Evolutionary conservation across 768 basidiomycete genomes (phyloP).

Genomic region (Cytidiella melzeri): DNA sequence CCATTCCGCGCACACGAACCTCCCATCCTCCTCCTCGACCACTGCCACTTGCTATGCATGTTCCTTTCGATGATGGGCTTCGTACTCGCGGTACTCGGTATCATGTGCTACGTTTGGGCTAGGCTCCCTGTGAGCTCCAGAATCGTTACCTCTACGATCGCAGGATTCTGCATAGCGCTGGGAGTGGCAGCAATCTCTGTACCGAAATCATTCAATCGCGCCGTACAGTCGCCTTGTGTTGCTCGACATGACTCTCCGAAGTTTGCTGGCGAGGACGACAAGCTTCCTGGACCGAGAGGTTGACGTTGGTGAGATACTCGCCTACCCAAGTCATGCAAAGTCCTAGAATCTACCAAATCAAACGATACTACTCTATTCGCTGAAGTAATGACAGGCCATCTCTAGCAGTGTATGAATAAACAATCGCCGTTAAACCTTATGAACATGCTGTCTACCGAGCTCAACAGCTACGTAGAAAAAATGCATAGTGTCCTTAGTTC

Average conservation of each 20-base stretch:
- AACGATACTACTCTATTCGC: no score
- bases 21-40: constrained; percentile 41
- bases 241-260: neutral
- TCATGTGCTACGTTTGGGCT: constrained; percentile 48
- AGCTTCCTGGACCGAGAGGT: neutral
- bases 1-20: constrained; percentile 34
- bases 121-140: constrained; percentile 39
- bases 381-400: no score
- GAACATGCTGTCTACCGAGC: no score
- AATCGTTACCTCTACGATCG: constrained; percentile 35
- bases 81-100: constrained; percentile 41
- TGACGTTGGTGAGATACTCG: no score
- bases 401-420: no score
- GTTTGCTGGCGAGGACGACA: neutral
- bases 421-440: no score
- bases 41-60: constrained; percentile 45
- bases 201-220: neutral
- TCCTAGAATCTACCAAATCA: no score
- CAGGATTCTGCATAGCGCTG: constrained; percentile 30
- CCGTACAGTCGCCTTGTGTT: neutral
- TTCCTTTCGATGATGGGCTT: constrained; percentile 42
- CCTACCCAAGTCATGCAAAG: no score
- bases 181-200: constrained; percentile 11
- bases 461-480: no score
- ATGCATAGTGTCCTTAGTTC: no score